phyloP scores from a whole-genome alignment of 176 grass and related monocot genomes.

The Elaeis guineensis region DNA sequence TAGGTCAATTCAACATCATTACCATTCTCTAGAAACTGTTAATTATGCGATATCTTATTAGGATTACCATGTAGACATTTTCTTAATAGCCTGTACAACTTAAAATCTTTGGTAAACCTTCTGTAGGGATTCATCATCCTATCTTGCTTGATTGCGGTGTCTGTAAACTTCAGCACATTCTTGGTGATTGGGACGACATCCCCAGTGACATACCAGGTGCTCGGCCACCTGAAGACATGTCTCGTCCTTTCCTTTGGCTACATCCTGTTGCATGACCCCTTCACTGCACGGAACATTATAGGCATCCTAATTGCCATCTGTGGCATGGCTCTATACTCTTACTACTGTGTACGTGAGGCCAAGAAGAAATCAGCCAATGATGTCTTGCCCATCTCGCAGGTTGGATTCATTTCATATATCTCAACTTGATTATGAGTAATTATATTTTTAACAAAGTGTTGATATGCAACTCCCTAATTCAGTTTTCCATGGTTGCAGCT shows the following conservation, averaged over 20 bases:
- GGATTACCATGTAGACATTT: too few species aligned
- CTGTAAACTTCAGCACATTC: constrained; percentile 98
- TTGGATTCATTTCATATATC: constrained; percentile 23
- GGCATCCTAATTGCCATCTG: constrained; percentile 93
- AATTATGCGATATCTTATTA: too few species aligned
- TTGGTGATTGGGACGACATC: constrained; percentile 96
- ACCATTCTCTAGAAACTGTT: too few species aligned
- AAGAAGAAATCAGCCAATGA: constrained; percentile 88
- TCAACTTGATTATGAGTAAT: too few species aligned
- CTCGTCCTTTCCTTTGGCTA: constrained; percentile 96
- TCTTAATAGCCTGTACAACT: too few species aligned
- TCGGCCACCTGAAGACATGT: constrained; percentile 98
- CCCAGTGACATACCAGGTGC: constrained; percentile 95
- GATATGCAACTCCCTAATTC: too few species aligned
- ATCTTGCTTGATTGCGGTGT: constrained; percentile 95
- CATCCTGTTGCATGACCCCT: constrained; percentile 80
- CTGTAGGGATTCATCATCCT: constrained; percentile 90
- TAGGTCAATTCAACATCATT: too few species aligned
- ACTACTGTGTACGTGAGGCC: constrained; percentile 71
- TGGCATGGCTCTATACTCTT: constrained; percentile 89
- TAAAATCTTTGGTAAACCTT: too few species aligned
- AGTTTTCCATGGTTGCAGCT: too few species aligned
- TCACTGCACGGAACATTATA: constrained; percentile 64
- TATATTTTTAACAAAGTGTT: too few species aligned
- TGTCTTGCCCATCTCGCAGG: constrained; percentile 73